Evolutionary conservation across 73 alveolate species (phyloP).

Genomic region (Paramecium primaurelia): DNA sequence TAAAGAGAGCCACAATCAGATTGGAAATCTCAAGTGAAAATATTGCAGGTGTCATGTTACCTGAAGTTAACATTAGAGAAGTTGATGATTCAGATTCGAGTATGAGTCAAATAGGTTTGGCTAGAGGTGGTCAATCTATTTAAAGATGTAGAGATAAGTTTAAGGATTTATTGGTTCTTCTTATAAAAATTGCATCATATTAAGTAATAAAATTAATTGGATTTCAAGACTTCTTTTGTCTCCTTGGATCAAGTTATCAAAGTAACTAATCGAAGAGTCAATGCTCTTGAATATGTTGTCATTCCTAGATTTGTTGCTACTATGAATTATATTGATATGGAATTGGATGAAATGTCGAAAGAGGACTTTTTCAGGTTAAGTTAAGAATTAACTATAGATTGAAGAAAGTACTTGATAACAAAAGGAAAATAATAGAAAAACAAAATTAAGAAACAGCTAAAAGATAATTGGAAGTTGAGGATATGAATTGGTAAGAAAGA

Average conservation of each 20-base stretch:
- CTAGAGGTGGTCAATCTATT: constrained; percentile 90
- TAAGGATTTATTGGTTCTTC: constrained; percentile 71
- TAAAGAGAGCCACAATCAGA: constrained; percentile 76
- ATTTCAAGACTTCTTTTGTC: constrained; percentile 77
- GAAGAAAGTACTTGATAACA: constrained; percentile 93
- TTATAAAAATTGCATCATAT: constrained; percentile 91
- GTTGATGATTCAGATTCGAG: constrained; percentile 69
- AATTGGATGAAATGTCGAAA: constrained; percentile 94
- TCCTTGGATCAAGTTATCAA: constrained; percentile 95
- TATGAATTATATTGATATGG: constrained; percentile 88
- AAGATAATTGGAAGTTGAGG: neutral
- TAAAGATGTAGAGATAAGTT: constrained; percentile 79
- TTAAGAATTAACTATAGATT: constrained; percentile 52
- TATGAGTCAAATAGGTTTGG: constrained; percentile 77
- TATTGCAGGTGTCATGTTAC: constrained; percentile 84
- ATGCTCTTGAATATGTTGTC: constrained; percentile 96
- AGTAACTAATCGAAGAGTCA: constrained; percentile 95
- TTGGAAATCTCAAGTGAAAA: constrained; percentile 70
- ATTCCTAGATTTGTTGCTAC: constrained; percentile 88
- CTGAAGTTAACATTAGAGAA: constrained; percentile 59
- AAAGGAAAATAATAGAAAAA: constrained; percentile 69
- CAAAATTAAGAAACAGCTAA: constrained; percentile 22
- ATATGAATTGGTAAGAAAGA: neutral
- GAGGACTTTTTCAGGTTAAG: constrained; percentile 93
- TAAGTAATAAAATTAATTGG: neutral